These are phyloP conservation scores for Talinum fruticosum DNA, from an alignment of 148 eudicot species.

Conservation along the genomic window DNA sequence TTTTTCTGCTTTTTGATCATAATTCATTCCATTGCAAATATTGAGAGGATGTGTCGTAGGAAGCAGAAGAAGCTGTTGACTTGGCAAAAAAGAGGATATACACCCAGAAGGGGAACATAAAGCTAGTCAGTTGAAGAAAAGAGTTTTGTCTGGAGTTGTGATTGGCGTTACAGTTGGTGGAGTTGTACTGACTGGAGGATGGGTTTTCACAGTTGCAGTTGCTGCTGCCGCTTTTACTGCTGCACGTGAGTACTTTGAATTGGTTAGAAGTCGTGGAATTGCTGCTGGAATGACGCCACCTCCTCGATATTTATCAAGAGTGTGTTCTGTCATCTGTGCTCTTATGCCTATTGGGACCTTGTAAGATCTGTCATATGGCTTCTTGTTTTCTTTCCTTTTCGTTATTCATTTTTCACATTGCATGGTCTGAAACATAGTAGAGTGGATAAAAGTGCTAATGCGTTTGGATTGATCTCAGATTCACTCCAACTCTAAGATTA, in stretches of 20 bases:
- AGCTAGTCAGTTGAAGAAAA: conserved; percentile 64
- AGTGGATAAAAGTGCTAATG: too few species aligned
- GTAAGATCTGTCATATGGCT: conserved; percentile 46
- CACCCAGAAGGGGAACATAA: conserved; percentile 40
- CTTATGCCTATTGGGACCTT: conserved; percentile 81
- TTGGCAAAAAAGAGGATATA: conserved; percentile 35
- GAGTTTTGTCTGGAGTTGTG: conserved; percentile 75
- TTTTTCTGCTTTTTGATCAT: background rate
- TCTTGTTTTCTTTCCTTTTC: too few species aligned
- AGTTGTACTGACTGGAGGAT: conserved; percentile 85
- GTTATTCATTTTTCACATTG: too few species aligned
- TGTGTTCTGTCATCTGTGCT: conserved; percentile 79
- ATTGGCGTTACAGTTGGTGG: conserved; percentile 75
- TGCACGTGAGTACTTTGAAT: conserved; percentile 86
- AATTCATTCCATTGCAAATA: conserved; percentile 17
- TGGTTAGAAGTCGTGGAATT: conserved; percentile 88
- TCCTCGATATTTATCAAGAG: conserved; percentile 86
- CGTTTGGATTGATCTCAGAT: too few species aligned
- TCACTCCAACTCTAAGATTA: too few species aligned
- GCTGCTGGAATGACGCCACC: conserved; percentile 96
- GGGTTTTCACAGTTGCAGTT: conserved; percentile 77
- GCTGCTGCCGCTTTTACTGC: conserved; percentile 67
- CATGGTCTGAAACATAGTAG: too few species aligned
- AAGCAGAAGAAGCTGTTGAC: conserved; percentile 35
- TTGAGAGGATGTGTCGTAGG: conserved; percentile 51